Evolutionary conservation across 179 eudicot genomes (phyloP).

Genomic region (Beta corolliflora): DNA sequence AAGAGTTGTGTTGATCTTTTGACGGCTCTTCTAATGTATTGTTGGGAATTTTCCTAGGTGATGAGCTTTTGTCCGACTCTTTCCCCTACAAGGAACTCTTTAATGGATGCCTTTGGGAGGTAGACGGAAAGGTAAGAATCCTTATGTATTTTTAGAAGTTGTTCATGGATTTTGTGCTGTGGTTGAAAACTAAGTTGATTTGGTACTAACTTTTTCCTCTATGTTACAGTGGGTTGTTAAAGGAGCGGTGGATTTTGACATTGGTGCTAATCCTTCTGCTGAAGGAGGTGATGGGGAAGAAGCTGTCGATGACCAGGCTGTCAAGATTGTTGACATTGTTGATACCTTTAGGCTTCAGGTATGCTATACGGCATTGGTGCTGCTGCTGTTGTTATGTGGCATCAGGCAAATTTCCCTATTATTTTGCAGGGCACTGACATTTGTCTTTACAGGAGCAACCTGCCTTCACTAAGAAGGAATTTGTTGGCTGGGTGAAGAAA

Average conservation of each 20-base stretch:
- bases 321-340: slow-evolving; percentile 78
- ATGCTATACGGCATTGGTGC: background rate
- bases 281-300: slow-evolving; percentile 81
- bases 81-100: slow-evolving; percentile 69
- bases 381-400: too few relatives aligned
- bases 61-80: slow-evolving; percentile 88
- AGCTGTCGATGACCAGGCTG: slow-evolving; percentile 71
- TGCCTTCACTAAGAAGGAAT: slow-evolving; percentile 70
- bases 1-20: background rate
- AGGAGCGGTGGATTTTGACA: slow-evolving; percentile 64
- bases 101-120: slow-evolving; percentile 58
- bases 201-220: background rate
- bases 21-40: background rate
- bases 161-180: background rate
- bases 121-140: slow-evolving; percentile 54
- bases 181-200: background rate
- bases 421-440: background rate
- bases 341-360: slow-evolving; percentile 95
- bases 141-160: background rate
- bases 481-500: slow-evolving; percentile 67
- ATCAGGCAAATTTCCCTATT: too few relatives aligned
- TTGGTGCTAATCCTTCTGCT: slow-evolving; percentile 91
- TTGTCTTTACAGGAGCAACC: slow-evolving; percentile 70
- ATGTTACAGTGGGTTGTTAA: slow-evolving; percentile 63
- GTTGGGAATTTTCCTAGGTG: slow-evolving; percentile 44